Evolutionary conservation across 2,329 filamentous ascomycete genomes (phyloP), one percentile per base, ranked within the genome.

Genomic region (Exophiala spinifera): DNA sequence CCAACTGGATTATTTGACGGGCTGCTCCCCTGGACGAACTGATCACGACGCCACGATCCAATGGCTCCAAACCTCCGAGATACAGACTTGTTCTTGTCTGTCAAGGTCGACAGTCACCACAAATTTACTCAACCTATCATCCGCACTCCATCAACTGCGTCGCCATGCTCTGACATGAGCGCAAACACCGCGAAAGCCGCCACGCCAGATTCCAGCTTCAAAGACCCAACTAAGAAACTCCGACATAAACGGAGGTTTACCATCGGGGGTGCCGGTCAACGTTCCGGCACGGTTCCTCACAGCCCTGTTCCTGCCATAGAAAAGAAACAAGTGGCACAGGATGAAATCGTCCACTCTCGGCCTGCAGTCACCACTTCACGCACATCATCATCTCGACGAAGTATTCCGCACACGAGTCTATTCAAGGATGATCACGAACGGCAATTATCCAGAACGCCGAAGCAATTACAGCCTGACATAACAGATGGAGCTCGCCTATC

Each of bases 161-260:
- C 37, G 17, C 37, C 37, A 15, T 17, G 37, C 17, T 31, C 28
- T 31, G 28, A 39, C 17, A 15, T 39, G 36, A 39, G 17, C 17
- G 36, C 17, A 39, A 23, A 20, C 3, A 44, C 23, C 6, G 42
- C 20, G 8, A 21, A 25, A 23, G 42, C 8, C 20, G 28, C 10
- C 19, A 5, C 3, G 20, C 42, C 20, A 8, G 23, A 44, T 7
- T 23, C 42, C n/a, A n/a, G 19, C 23, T 34, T 25, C 21, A 19
- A 33, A 23, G 13, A 25, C n/a, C 23, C 19, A 7, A 31, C 13
- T 17, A 39, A 25, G 25, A 31, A 40, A 28, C 42, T 40, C 21
- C 46, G 21, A 13, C 43, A 39, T 21, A 44, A 49, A 28, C 55
- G 51, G 21, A 51, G 51, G 13, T 49, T 49, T 13, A 49, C 46